phyloP scores from a whole-genome alignment of 768 basidiomycete genomes.

The Lactarius hatsudake region DNA sequence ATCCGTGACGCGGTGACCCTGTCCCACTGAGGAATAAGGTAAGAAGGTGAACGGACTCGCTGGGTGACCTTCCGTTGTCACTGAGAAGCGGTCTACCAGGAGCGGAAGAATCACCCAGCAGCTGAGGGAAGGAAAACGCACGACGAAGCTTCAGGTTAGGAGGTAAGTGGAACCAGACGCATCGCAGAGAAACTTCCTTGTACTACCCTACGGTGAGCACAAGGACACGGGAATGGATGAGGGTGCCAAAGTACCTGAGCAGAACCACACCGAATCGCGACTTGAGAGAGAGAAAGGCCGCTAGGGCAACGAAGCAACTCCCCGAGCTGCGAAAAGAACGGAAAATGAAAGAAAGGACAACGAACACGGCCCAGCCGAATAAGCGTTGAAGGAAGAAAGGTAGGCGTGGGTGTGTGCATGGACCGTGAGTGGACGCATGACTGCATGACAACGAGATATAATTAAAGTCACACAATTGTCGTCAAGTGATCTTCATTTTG shows the following conservation, averaged over 20 bases:
- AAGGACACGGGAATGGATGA: neutral
- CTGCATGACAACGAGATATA: neutral
- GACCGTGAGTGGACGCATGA: too few species aligned
- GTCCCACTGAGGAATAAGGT: conserved; percentile 49
- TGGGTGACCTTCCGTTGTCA: neutral
- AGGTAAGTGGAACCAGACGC: conserved; percentile 42
- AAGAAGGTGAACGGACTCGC: neutral
- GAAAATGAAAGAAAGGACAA: conserved; percentile 24
- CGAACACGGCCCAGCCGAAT: conserved; percentile 25
- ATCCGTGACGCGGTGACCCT: conserved; percentile 66
- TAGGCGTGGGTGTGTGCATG: neutral
- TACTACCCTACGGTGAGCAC: neutral
- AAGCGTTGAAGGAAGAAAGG: neutral
- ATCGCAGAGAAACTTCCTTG: conserved; percentile 30
- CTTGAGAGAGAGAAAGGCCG: conserved; percentile 38
- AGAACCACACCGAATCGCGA: conserved; percentile 15
- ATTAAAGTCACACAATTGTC: neutral
- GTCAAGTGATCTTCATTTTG: conserved; percentile 1
- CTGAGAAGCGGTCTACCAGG: neutral
- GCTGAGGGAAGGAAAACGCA: conserved; percentile 33
- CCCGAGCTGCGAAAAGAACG: conserved; percentile 14
- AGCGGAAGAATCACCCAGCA: neutral
- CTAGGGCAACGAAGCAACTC: conserved; percentile 42
- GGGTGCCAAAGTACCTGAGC: conserved; percentile 1
- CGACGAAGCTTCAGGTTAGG: conserved; percentile 50